phyloP scores from a whole-genome alignment of 257 asterid species.

The Solanum gracilifrons region DNA sequence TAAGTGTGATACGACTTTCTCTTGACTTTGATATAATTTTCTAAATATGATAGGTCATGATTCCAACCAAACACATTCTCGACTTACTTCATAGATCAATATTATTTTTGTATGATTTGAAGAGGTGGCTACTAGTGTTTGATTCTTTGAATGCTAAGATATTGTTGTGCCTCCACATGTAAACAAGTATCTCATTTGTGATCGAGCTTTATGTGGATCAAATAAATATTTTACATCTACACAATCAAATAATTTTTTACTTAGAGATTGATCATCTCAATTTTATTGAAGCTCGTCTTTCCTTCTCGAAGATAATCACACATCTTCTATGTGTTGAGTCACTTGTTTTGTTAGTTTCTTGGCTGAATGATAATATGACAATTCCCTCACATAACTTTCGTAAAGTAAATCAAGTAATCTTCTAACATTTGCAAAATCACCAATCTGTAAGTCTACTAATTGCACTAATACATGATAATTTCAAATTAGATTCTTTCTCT shows the following conservation, averaged over 20 bases:
- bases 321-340: neutral
- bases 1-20: neutral
- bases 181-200: too few relatives aligned
- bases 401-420: too few relatives aligned
- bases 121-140: neutral
- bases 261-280: neutral
- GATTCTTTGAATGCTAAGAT: too few relatives aligned
- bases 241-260: neutral
- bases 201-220: neutral
- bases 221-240: neutral
- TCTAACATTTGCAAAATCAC: neutral
- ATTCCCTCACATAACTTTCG: neutral
- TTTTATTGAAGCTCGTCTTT: neutral
- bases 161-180: neutral
- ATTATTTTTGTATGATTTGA: neutral
- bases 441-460: neutral
- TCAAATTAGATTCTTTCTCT: neutral
- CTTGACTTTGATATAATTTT: too few relatives aligned
- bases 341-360: neutral
- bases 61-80: neutral
- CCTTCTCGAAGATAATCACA: neutral
- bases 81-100: neutral
- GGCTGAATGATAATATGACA: neutral
- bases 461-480: neutral
- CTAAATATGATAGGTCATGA: too few relatives aligned